phyloP scores from a whole-genome alignment of 1,139 yeast genomes.

The Kodamaea fungicola region DNA sequence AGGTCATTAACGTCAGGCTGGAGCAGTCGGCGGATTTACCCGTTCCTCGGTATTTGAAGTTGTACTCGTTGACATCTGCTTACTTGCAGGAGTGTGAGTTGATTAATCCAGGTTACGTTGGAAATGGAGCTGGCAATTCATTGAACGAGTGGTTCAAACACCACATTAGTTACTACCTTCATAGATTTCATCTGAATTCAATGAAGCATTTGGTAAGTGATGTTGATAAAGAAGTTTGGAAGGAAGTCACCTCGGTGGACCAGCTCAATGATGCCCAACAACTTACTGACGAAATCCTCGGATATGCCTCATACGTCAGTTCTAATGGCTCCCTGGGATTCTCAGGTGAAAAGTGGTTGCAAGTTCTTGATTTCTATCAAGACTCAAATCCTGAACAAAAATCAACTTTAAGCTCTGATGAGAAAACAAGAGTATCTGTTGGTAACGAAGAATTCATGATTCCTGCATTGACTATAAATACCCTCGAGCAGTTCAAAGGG shows the following conservation, averaged over 20 bases:
- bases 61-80: conserved; percentile 63
- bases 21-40: conserved; percentile 63
- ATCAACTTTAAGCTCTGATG: conserved; percentile 4
- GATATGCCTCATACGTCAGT: conserved; percentile 46
- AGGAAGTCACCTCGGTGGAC: conserved; percentile 42
- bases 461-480: conserved; percentile 36
- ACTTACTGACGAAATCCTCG: conserved; percentile 52
- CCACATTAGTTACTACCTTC: conserved; percentile 62
- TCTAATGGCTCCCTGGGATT: conserved; percentile 21
- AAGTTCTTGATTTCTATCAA: conserved; percentile 27
- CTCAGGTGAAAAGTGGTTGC: conserved; percentile 46
- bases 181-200: conserved; percentile 53
- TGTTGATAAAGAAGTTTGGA: conserved; percentile 78
- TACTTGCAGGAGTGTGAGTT: conserved; percentile 84
- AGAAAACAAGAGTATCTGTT: conserved; percentile 31
- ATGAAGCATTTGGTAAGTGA: conserved; percentile 41
- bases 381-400: background rate
- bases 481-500: conserved; percentile 41
- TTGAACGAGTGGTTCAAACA: conserved; percentile 65
- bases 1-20: conserved; percentile 73
- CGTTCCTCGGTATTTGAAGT: conserved; percentile 54
- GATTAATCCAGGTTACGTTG: conserved; percentile 68
- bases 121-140: conserved; percentile 46
- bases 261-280: conserved; percentile 44
- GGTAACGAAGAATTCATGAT: conserved; percentile 38